A percentile compares a stretch with the other conserved stretches of the same genome.
phyloP scores from a whole-genome alignment of 148 eudicot genomes.

The Hydrangea macrophylla region DNA sequence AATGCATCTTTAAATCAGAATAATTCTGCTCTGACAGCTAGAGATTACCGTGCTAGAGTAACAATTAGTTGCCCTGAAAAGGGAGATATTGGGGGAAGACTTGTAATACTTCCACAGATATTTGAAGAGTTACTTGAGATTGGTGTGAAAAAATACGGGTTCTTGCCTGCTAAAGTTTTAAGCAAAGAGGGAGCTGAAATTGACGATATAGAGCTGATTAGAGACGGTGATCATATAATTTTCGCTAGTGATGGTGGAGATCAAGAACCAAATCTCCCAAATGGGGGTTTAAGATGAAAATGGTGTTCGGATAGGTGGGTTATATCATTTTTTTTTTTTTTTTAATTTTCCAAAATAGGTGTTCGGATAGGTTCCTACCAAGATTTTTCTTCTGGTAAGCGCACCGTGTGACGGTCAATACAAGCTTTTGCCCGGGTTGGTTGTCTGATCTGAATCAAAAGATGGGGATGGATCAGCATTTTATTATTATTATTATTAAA shows the following conservation, averaged over 20 bases:
- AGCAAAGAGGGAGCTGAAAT: constrained; percentile 62
- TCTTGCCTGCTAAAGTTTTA: constrained; percentile 34
- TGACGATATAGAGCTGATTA: constrained; percentile 54
- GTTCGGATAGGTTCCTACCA: background rate
- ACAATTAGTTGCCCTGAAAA: constrained; percentile 44
- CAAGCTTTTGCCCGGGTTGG: no score
- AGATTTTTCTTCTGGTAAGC: background rate
- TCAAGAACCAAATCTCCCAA: constrained; percentile 5
- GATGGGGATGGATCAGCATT: background rate
- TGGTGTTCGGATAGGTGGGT: background rate
- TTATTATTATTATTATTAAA: no score
- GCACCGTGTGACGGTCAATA: background rate
- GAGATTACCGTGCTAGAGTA: constrained; percentile 33
- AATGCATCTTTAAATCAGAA: constrained; percentile 23
- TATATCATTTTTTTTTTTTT: background rate
- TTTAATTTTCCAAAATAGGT: background rate
- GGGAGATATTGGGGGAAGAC: constrained; percentile 41
- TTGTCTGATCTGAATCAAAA: background rate
- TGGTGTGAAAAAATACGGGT: constrained; percentile 47
- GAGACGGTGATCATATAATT: constrained; percentile 81
- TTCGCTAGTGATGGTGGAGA: constrained; percentile 25
- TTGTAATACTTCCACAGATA: constrained; percentile 53
- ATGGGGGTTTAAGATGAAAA: constrained; percentile 4
- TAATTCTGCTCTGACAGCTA: background rate
- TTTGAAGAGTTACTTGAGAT: constrained; percentile 49